Base-by-base conservation (phyloP, 2,329 filamentous ascomycete genomes). In the Massarina eburnea region DNA sequence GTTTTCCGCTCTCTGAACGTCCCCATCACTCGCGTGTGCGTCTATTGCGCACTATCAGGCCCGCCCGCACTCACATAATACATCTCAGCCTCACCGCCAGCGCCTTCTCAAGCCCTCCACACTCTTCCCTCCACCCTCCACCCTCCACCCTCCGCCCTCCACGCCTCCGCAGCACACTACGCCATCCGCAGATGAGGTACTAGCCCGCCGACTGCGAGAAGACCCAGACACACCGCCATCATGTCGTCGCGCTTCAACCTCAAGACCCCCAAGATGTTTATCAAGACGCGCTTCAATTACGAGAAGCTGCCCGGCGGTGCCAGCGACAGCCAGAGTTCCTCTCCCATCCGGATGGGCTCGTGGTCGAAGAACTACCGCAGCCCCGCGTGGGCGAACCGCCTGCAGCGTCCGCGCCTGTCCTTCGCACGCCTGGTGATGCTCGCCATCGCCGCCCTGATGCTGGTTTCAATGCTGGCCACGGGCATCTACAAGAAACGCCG, bases 261-360 rank as follows among this genome's bases (percentile, higher is more conserved):
- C 52, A 75, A 76, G 49, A 74, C 74, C 19, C 64, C 73, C 49
- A 74, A 74, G 51, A 61, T 76, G 53, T 68, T 76, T 54, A 64
- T 71, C 45, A 62, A 67, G 48, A 69, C 68, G 45, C 67, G 64
- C 59, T 73, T 75, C 66, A 67, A 67, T 48, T 77, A 77, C 63
- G 73, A 76, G 55, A 71, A 71, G 58, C 55, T 77, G 45, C 73
- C 73, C 37, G 67, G 64, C 49, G 63, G 58, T 50, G n/a, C n/a
- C n/a, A n/a, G n/a, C 12, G 72, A 74, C 46, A 71, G 65, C 60
- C 68, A 71, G 59, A 58, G 54, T 52, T 59, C 61, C n/a, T 71
- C 69, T 32, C 68, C 70, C 58, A 71, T 66, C 58, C 59, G 61
- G 57, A 59, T 59, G 49, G 69, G 70, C 54, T 67, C 62, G 54